Base-by-base conservation (phyloP, 2,329 filamentous ascomycete genomes). In the Ophiostoma fasciatum region DNA sequence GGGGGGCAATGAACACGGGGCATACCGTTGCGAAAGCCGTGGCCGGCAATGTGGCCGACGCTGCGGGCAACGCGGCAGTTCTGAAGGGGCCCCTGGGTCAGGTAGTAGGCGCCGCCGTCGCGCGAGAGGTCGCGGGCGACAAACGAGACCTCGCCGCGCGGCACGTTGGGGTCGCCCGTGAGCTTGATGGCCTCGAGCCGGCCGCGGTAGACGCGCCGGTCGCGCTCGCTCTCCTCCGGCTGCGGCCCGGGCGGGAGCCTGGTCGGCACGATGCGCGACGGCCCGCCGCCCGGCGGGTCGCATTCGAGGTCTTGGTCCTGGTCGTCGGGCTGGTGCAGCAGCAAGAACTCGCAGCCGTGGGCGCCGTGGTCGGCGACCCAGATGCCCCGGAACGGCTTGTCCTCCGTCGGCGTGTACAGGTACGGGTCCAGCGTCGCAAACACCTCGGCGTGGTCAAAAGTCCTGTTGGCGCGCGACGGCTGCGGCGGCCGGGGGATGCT, bases 311-410 rank as follows among this genome's bases (percentile, higher is more conserved):
- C 15, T 7, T 11, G 31, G 4, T 47, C 48, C 1, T 52, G 48
- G 28, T 59, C 55, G 22, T 65, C 61, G 14, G 75, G 74, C 50
- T 98, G 90, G 46, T 84, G 64, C 31, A 96, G 62, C 11, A 92
- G 62, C 5, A 96, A 51, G 38, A 94, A 94, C 54, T 96, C 88
- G 53, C 80, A 87, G 1, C 87, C 85, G 48, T 96, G 87, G 0
- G 73, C 75, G 19, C 75, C 79, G 49, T 94, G 94, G 52, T 94
- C 87, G 1, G 87, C 87, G 13, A 85, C 79, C 81, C 83, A 96
- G 21, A 98, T 83, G 0, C 88, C 88, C 43, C 84, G 75, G 63
- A 78, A 94, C 0, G 85, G 87, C 51, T 85, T 88, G 37, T 76
- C 66, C 9, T 60, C 53, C 0, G 85, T 93, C 0, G 88, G 84